These are phyloP conservation scores for Zasmidium citrigriseum DNA, from an alignment of 2,329 filamentous ascomycete genomes.

Conservation along the genomic window DNA sequence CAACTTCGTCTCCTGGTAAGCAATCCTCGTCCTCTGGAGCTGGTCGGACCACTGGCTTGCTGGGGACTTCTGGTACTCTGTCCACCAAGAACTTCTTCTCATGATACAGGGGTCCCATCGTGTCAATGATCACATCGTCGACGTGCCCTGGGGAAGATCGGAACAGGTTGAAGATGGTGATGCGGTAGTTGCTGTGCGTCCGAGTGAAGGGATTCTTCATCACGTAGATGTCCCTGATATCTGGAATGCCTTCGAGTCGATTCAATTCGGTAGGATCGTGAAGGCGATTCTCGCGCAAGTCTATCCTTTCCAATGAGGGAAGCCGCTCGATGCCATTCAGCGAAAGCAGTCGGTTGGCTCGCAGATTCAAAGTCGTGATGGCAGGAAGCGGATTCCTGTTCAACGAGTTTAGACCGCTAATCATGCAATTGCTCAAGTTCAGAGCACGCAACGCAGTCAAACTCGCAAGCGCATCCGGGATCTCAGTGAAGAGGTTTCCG, in stretches of 20 bases:
- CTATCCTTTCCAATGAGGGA: slow-evolving; percentile 82
- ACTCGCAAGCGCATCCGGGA: slow-evolving; percentile 85
- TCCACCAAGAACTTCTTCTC: slow-evolving; percentile 85
- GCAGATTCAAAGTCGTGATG: slow-evolving; percentile 88
- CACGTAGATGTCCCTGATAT: slow-evolving; percentile 90
- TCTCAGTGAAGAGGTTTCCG: slow-evolving; percentile 87
- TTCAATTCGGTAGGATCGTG: slow-evolving; percentile 91
- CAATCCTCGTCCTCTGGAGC: slow-evolving; percentile 57
- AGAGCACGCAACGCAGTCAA: slow-evolving; percentile 86
- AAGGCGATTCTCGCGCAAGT: slow-evolving; percentile 86
- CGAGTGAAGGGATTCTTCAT: slow-evolving; percentile 89
- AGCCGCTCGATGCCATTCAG: slow-evolving; percentile 88
- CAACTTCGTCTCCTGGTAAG: neutral
- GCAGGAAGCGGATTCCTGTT: slow-evolving; percentile 84
- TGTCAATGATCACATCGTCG: slow-evolving; percentile 88
- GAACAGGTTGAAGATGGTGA: slow-evolving; percentile 96
- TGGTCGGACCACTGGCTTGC: slow-evolving; percentile 76
- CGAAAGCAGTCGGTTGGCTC: slow-evolving; percentile 82
- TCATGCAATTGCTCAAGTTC: slow-evolving; percentile 97
- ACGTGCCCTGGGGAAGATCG: slow-evolving; percentile 84
- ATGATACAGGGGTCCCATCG: slow-evolving; percentile 75
- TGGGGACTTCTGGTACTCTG: slow-evolving; percentile 72
- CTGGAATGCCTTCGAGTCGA: slow-evolving; percentile 83
- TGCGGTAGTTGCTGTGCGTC: slow-evolving; percentile 79
- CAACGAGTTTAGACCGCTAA: slow-evolving; percentile 86